Percentiles rank a stretch among this genome's conserved stretches.
These are phyloP conservation scores for Podila epicladia DNA, from an alignment of 192 early-diverging fungal genomes.

Conservation along the genomic window DNA sequence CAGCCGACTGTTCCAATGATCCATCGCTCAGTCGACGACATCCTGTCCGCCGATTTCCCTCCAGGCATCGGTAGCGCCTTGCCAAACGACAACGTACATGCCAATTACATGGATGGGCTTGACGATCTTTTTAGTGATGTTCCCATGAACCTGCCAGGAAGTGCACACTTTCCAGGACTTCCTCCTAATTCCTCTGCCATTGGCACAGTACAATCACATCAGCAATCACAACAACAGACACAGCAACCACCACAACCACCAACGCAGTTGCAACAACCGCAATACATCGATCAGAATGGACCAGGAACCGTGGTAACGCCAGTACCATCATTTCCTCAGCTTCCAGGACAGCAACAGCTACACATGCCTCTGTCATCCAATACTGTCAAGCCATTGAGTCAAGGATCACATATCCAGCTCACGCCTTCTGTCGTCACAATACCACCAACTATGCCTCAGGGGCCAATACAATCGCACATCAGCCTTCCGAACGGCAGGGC, in stretches of 20 bases:
- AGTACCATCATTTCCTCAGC: constrained; percentile 6
- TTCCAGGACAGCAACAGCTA: not conserved
- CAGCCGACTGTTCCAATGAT: constrained; percentile 5
- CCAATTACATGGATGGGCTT: constrained; percentile 3
- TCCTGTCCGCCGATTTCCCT: constrained; percentile 2
- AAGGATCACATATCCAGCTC: constrained; percentile 10
- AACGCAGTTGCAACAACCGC: not conserved
- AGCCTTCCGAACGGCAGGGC: not conserved
- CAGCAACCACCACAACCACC: not conserved
- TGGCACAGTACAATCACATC: constrained; percentile 1
- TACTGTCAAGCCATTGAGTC: not conserved
- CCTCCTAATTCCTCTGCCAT: not conserved
- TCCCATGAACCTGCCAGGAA: not conserved
- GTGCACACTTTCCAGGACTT: not conserved
- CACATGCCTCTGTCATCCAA: not conserved
- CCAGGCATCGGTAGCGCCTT: not conserved
- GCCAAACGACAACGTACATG: not conserved
- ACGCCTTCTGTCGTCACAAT: not conserved
- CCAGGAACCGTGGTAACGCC: not conserved
- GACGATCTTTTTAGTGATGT: constrained; percentile 5
- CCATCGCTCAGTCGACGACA: not conserved
- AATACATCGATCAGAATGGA: not conserved
- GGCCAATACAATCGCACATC: not conserved
- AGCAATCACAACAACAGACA: constrained; percentile 7
- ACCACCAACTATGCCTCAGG: not conserved